Evolutionary conservation across 2,329 filamentous ascomycete genomes (phyloP), one percentile per base, ranked within the genome.

Genomic region (Metarhizium humberi): DNA sequence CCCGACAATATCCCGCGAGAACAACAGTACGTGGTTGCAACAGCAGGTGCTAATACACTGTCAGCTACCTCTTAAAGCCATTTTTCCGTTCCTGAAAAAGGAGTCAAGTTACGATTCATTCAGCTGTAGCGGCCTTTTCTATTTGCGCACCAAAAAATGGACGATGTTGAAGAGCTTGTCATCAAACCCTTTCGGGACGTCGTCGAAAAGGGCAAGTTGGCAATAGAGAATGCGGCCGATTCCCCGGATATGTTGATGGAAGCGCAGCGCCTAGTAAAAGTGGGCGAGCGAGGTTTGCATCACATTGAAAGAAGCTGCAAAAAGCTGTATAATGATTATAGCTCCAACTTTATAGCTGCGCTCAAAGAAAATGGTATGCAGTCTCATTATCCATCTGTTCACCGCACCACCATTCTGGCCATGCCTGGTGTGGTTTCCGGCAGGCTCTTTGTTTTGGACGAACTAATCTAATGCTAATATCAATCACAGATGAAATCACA

Each of bases 331-430:
- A 73, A 75, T 6, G 75, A 79, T 42, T 81, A 78, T 54, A 75
- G 76, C 5, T 59, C 66, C 29, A 74, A 70, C 57, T 82, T 83
- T 59, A 64, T 78, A 20, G 68, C 75, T 57, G 75, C 76, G 6
- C 69, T 83, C 30, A 79, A 77, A 58, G 78, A 80, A 53, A 77
- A 80, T 58, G 76, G 80, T 82, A 68, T 61, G 73, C 59, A 34
- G 8, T 25, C 13, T 14, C 13, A 4, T 42, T 10, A 30, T 13
- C 10, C n/a, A 4, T 47, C 30, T 25, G 30, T 55, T 16, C 11
- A 6, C 40, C 6, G 10, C 42, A 16, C 7, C 6, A 16, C n/a
- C 3, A 6, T 45, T 10, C 7, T 25, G 42, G 2, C n/a, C 42
- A 18, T 18, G 8, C 6, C 6, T 2, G 40, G n/a, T 5, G 6